Evolutionary conservation across 805 yeast genomes (phyloP).

Genomic region (Lipomyces starkeyi): DNA sequence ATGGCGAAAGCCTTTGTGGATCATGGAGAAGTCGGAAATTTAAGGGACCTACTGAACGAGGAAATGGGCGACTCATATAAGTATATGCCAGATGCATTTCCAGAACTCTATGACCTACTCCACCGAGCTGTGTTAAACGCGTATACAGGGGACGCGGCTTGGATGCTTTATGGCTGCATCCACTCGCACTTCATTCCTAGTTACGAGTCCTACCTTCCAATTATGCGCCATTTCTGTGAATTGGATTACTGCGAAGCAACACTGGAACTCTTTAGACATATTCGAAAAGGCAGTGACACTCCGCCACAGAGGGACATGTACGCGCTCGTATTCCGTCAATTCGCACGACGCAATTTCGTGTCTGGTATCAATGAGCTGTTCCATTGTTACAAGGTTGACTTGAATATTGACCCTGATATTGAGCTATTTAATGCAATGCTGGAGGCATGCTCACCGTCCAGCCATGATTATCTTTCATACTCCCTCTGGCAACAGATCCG

Average conservation of each 20-base stretch:
- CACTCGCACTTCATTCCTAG: conserved; percentile 63
- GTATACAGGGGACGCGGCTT: conserved; percentile 53
- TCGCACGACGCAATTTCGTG: conserved; percentile 63
- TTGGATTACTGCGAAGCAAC: conserved; percentile 66
- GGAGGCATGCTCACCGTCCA: conserved; percentile 67
- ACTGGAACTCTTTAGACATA: conserved; percentile 62
- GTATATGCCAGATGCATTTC: conserved; percentile 41
- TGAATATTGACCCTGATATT: conserved; percentile 60
- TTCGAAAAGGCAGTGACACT: conserved; percentile 50
- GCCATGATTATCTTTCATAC: conserved; percentile 59
- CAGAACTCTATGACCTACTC: conserved; percentile 52
- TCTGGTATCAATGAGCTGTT: conserved; percentile 72
- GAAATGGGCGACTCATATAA: conserved; percentile 48
- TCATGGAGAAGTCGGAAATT: conserved; percentile 50
- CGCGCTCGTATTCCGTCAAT: conserved; percentile 61
- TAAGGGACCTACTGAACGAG: conserved; percentile 51
- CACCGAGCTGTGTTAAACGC: conserved; percentile 53
- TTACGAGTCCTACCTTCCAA: conserved; percentile 61
- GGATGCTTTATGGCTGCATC: conserved; percentile 65
- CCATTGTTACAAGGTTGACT: conserved; percentile 66
- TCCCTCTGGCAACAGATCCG: conserved; percentile 66
- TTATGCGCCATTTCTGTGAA: conserved; percentile 61
- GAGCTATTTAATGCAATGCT: conserved; percentile 65
- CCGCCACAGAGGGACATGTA: conserved; percentile 57
- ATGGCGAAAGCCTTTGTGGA: conserved; percentile 49